These are phyloP conservation scores for Cubamyces lactineus DNA, from an alignment of 768 basidiomycete genomes.

Conservation along the genomic window DNA sequence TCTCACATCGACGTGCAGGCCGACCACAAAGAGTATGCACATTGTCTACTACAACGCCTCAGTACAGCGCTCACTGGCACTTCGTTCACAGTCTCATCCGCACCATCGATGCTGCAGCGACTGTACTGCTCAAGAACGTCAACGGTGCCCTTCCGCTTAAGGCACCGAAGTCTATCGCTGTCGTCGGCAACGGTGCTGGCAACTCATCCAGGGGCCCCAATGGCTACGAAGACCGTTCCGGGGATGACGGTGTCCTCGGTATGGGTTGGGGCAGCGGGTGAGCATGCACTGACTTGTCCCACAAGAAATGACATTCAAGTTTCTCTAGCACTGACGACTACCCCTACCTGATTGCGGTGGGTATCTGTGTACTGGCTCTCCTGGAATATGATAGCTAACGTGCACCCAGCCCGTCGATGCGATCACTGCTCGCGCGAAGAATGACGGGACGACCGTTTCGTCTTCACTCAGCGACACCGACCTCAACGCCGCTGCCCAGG, in stretches of 20 bases:
- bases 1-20: slow-evolving; percentile 64
- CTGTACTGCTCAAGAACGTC: slow-evolving; percentile 64
- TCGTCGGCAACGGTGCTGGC: slow-evolving; percentile 63
- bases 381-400: neutral
- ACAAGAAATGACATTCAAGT: neutral
- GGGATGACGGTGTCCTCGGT: slow-evolving; percentile 61
- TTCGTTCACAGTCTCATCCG: slow-evolving; percentile 45
- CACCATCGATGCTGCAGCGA: slow-evolving; percentile 61
- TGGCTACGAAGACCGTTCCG: slow-evolving; percentile 54
- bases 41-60: slow-evolving; percentile 26
- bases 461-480: slow-evolving; percentile 54
- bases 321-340: slow-evolving; percentile 47
- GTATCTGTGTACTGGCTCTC: no score
- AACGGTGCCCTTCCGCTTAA: slow-evolving; percentile 49
- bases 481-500: slow-evolving; percentile 46
- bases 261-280: slow-evolving; percentile 54
- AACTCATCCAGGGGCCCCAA: slow-evolving; percentile 61
- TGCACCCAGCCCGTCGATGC: slow-evolving; percentile 40
- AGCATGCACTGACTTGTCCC: slow-evolving; percentile 21
- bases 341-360: slow-evolving; percentile 53
- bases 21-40: slow-evolving; percentile 52
- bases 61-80: neutral
- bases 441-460: slow-evolving; percentile 46
- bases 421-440: slow-evolving; percentile 43
- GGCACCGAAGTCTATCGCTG: slow-evolving; percentile 49